Conservation (phyloP, 1,284 basidiomycete genomes). For the Puccinia hordei region DNA sequence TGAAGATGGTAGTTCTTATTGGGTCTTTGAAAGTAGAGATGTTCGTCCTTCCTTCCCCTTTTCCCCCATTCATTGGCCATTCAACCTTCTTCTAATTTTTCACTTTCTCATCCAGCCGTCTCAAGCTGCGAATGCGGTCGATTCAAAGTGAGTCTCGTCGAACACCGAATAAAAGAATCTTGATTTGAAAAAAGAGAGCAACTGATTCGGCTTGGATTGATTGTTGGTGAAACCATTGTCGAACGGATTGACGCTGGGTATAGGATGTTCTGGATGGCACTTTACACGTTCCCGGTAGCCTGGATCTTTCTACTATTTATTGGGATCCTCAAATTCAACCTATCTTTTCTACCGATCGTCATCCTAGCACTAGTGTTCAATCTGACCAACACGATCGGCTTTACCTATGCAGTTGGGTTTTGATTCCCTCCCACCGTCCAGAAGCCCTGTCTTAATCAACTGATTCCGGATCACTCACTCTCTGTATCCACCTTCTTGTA, state of each 20-base stretch:
- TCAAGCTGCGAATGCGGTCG: slow-evolving; percentile 81
- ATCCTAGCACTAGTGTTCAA: slow-evolving; percentile 86
- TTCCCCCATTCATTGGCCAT: background rate
- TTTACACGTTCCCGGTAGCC: slow-evolving; percentile 83
- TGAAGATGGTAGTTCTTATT: slow-evolving; percentile 89
- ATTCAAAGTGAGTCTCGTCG: slow-evolving; percentile 67
- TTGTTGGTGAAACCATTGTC: background rate
- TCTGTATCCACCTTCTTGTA: background rate
- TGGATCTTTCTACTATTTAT: slow-evolving; percentile 84
- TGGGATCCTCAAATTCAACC: slow-evolving; percentile 80
- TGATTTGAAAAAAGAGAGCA: too few species aligned
- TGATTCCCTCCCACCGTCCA: background rate
- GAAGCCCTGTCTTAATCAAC: background rate
- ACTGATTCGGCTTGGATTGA: background rate
- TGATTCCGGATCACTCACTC: background rate
- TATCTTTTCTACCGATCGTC: slow-evolving; percentile 84
- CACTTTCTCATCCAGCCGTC: slow-evolving; percentile 69
- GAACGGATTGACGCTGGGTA: background rate
- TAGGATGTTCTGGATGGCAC: slow-evolving; percentile 90
- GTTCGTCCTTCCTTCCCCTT: slow-evolving; percentile 36
- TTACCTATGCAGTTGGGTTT: slow-evolving; percentile 69
- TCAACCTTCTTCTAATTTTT: background rate
- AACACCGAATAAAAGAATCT: background rate
- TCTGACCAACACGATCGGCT: slow-evolving; percentile 84
- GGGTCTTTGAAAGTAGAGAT: slow-evolving; percentile 78